These are phyloP conservation scores for Reticulascus tulasneorum DNA, from an alignment of 2,329 filamentous ascomycete species.

Conservation along the genomic window DNA sequence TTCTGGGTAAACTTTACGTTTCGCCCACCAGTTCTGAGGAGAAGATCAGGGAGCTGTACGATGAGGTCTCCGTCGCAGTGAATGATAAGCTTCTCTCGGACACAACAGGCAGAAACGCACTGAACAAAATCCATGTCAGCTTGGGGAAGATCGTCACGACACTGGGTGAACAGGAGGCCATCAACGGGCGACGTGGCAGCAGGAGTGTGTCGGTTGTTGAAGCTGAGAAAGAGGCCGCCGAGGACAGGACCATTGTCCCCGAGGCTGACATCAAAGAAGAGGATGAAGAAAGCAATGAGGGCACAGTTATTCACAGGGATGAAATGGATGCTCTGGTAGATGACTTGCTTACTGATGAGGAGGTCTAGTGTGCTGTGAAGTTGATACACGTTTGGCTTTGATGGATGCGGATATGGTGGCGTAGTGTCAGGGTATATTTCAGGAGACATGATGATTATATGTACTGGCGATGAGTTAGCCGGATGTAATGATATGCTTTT, in stretches of 20 bases:
- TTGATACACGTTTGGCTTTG: too few species aligned
- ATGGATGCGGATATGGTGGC: too few species aligned
- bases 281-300: slow-evolving; percentile 26
- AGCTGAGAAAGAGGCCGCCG: slow-evolving; percentile 19
- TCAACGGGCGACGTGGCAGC: slow-evolving; percentile 35
- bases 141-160: slow-evolving; percentile 64
- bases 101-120: slow-evolving; percentile 57
- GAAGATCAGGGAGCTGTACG: slow-evolving; percentile 55
- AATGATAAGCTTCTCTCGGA: slow-evolving; percentile 58
- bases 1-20: slow-evolving; percentile 80
- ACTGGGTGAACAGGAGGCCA: slow-evolving; percentile 42
- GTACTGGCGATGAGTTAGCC: slow-evolving; percentile 7
- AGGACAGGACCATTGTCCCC: slow-evolving; percentile 35
- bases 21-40: slow-evolving; percentile 60
- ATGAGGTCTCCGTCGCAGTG: slow-evolving; percentile 57
- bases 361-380: slow-evolving; percentile 22
- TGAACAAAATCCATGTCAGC: slow-evolving; percentile 65
- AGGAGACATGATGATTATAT: slow-evolving; percentile 11
- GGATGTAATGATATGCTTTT: too few species aligned
- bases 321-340: slow-evolving; percentile 33
- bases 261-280: slow-evolving; percentile 47
- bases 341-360: slow-evolving; percentile 37
- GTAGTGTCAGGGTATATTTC: too few species aligned
- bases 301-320: slow-evolving; percentile 18
- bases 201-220: slow-evolving; percentile 38